Evolutionary conservation across 805 yeast genomes (phyloP).

Genomic region (Saccharomycopsis fermentans): DNA sequence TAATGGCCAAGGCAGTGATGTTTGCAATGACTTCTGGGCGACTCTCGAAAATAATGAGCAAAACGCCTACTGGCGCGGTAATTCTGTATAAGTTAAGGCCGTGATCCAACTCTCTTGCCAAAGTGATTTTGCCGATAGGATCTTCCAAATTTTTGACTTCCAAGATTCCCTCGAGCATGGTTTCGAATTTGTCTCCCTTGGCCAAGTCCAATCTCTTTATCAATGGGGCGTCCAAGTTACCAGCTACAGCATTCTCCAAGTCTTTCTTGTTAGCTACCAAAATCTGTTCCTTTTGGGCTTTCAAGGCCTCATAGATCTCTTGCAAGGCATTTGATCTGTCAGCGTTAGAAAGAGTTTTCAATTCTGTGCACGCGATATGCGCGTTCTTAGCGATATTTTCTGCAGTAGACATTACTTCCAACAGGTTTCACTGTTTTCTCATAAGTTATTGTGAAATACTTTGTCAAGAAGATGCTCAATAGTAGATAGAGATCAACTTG

Average conservation of each 20-base stretch:
- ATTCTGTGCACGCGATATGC: constrained; percentile 68
- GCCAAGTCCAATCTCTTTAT: constrained; percentile 78
- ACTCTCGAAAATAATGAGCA: constrained; percentile 86
- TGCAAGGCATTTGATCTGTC: constrained; percentile 65
- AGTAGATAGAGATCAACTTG: too few relatives aligned
- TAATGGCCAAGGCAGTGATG: constrained; percentile 88
- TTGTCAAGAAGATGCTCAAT: too few relatives aligned
- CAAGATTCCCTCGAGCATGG: constrained; percentile 88
- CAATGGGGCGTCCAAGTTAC: constrained; percentile 57
- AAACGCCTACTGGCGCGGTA: constrained; percentile 90
- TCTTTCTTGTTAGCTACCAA: constrained; percentile 68
- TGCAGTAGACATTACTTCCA: constrained; percentile 1
- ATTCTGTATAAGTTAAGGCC: constrained; percentile 75
- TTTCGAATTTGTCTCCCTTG: constrained; percentile 75
- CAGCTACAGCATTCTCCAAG: constrained; percentile 54
- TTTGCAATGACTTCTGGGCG: constrained; percentile 99
- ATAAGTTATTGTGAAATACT: too few relatives aligned
- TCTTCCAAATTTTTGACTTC: constrained; percentile 87
- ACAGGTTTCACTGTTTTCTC: neutral
- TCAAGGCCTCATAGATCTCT: constrained; percentile 61
- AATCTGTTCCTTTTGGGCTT: constrained; percentile 47
- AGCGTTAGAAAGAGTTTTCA: constrained; percentile 68
- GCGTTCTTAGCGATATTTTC: constrained; percentile 62
- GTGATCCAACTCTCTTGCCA: constrained; percentile 80
- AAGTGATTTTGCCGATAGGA: constrained; percentile 82